These are phyloP conservation scores for Yamadazyma sp. DNA, from an alignment of 805 yeast genomes.

Conservation along the genomic window DNA sequence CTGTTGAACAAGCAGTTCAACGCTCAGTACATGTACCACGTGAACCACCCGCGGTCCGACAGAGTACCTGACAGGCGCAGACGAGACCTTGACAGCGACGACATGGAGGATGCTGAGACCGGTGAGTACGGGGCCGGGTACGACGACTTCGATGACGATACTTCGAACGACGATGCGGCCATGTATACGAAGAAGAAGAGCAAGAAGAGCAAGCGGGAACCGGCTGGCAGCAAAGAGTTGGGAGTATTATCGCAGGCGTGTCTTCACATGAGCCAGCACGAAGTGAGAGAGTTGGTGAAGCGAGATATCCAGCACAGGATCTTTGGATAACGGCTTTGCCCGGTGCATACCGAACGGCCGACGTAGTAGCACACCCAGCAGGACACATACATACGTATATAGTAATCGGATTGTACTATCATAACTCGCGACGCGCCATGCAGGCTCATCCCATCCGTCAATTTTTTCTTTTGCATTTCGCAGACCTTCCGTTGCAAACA, in stretches of 20 bases:
- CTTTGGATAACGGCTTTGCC: too few relatives aligned
- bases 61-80: background rate
- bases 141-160: constrained; percentile 12
- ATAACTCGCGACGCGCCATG: constrained; percentile 3
- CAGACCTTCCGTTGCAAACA: constrained; percentile 5
- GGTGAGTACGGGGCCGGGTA: constrained; percentile 13
- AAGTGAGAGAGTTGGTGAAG: constrained; percentile 9
- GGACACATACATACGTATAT: too few relatives aligned
- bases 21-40: constrained; percentile 1
- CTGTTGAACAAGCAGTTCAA: constrained; percentile 6
- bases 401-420: too few relatives aligned
- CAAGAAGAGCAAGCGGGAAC: constrained; percentile 1
- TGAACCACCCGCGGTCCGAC: background rate
- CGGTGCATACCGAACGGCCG: too few relatives aligned
- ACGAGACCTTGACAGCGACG: constrained; percentile 8
- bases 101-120: constrained; percentile 13
- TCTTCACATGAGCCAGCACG: constrained; percentile 3
- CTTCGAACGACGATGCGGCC: constrained; percentile 8
- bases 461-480: constrained; percentile 5
- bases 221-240: constrained; percentile 5
- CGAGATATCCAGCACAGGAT: constrained; percentile 8
- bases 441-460: constrained; percentile 8
- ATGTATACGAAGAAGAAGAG: constrained; percentile 6
- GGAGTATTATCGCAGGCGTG: constrained; percentile 4
- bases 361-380: too few relatives aligned